Percentiles rank a stretch among this genome's conserved stretches.
phyloP scores from a whole-genome alignment of 2,329 filamentous ascomycete genomes.

The Cytospora chrysosperma region DNA sequence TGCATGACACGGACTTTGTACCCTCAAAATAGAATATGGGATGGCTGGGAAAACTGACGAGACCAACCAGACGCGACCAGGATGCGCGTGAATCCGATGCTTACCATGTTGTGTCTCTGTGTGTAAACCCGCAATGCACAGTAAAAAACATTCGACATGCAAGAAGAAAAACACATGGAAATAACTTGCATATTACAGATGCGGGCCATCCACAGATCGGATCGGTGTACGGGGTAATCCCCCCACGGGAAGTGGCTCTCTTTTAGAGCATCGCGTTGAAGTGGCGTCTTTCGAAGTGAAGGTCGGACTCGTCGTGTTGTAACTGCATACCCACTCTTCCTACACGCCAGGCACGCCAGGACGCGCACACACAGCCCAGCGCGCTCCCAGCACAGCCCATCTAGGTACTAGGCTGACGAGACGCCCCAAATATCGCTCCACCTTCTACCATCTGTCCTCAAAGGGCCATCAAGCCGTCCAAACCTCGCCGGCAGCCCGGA shows the following conservation, averaged over 20 bases:
- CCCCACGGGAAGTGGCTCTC: not conserved
- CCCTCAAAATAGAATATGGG: not conserved
- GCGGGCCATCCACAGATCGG: not conserved
- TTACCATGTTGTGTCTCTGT: too few relatives aligned
- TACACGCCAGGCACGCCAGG: too few relatives aligned
- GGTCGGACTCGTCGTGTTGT: too few relatives aligned
- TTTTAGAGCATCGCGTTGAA: not conserved
- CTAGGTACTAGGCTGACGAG: slow-evolving; percentile 14
- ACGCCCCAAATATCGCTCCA: slow-evolving; percentile 68
- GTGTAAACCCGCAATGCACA: too few relatives aligned
- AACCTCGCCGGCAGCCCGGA: slow-evolving; percentile 60
- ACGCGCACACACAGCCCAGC: not conserved
- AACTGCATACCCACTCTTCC: not conserved
- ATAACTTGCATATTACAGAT: not conserved
- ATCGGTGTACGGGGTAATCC: not conserved
- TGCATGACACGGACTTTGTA: not conserved
- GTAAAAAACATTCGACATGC: not conserved
- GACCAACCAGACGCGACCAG: not conserved
- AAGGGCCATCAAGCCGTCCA: slow-evolving; percentile 61
- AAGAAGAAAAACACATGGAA: not conserved
- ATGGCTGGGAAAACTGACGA: not conserved
- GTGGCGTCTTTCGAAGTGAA: not conserved
- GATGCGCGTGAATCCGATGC: not conserved
- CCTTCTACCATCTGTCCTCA: slow-evolving; percentile 54
- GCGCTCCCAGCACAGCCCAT: not conserved